Evolutionary conservation across 306 rosid genomes (phyloP).

Genomic region (Cucurbita ficifolia): DNA sequence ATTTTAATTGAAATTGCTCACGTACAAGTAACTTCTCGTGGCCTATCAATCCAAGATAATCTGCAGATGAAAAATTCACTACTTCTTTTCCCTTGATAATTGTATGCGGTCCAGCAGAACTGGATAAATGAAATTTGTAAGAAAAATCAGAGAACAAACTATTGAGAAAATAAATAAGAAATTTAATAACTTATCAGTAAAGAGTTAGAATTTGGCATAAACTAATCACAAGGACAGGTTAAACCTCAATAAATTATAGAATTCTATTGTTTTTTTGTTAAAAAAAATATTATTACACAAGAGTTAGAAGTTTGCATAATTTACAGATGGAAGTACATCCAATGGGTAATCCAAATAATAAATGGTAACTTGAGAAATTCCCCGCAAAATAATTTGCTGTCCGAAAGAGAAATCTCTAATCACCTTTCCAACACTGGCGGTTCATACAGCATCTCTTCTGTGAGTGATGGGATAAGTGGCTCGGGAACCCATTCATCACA

Average conservation of each 20-base stretch:
- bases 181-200: not conserved
- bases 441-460: conserved; percentile 51
- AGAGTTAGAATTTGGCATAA: not conserved
- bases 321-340: not conserved
- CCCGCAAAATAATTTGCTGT: not conserved
- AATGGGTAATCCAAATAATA: not conserved
- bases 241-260: not conserved
- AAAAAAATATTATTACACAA: not conserved
- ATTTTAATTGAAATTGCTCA: conserved; percentile 7
- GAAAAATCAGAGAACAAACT: not conserved
- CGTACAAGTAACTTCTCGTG: conserved; percentile 76
- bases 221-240: not conserved
- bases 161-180: not conserved
- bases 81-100: conserved; percentile 71
- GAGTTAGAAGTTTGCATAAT: not conserved
- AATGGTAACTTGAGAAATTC: not conserved
- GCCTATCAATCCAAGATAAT: conserved; percentile 89
- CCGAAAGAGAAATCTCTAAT: conserved; percentile 12
- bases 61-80: conserved; percentile 90
- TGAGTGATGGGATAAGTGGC: conserved; percentile 71
- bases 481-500: conserved; percentile 96
- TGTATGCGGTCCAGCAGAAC: conserved; percentile 93
- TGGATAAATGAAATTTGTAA: conserved; percentile 31
- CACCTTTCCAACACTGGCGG: conserved; percentile 95
- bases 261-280: not conserved